These are phyloP conservation scores for Neurospora pannonica DNA, from an alignment of 495 filamentous ascomycete species.

Conservation along the genomic window DNA sequence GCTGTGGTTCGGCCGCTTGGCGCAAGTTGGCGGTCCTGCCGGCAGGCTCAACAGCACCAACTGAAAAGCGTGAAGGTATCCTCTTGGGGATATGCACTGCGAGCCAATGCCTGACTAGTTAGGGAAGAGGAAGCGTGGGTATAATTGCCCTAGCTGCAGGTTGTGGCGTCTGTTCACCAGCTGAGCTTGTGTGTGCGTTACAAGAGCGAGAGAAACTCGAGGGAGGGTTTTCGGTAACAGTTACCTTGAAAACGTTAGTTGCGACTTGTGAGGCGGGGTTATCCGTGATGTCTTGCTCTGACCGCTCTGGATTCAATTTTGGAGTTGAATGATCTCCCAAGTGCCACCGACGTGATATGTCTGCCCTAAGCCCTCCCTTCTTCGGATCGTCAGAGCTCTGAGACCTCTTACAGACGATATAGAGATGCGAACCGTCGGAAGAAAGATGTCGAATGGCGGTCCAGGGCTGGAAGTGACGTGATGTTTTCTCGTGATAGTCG, in stretches of 20 bases:
- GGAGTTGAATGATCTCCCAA: neutral
- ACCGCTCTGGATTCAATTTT: neutral
- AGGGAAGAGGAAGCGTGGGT: neutral
- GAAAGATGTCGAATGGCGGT: neutral
- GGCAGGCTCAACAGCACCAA: neutral
- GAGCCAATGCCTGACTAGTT: neutral
- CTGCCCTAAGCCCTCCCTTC: neutral
- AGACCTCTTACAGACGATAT: neutral
- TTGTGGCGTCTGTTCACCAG: neutral
- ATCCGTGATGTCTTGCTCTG: neutral
- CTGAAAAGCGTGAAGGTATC: neutral
- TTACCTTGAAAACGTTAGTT: neutral
- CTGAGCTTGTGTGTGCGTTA: neutral
- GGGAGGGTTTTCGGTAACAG: neutral
- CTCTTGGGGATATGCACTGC: neutral
- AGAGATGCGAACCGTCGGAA: neutral
- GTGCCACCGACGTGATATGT: neutral
- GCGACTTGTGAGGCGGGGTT: neutral
- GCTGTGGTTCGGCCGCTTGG: neutral
- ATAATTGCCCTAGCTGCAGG: neutral
- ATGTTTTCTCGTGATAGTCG: neutral
- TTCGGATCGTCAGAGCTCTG: neutral
- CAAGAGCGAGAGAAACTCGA: neutral
- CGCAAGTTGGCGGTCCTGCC: neutral
- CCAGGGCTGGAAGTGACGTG: neutral